Evolutionary conservation across 441 rosid species (phyloP).

Genomic region (Populus hybrid): DNA sequence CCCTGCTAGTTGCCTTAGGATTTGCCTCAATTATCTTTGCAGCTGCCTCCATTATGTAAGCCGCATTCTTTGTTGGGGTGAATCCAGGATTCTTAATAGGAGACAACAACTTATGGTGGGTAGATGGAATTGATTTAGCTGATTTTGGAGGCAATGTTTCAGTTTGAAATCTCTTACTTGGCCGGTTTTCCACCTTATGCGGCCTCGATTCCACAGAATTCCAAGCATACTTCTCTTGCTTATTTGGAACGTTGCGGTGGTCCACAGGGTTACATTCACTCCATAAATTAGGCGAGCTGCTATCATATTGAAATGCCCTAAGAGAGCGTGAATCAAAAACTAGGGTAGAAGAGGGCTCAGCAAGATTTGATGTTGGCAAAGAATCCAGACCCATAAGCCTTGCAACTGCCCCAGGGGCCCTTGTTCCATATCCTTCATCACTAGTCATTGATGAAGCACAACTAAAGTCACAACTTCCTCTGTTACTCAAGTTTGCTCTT

Average conservation of each 20-base stretch:
- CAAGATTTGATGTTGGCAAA: conserved; percentile 49
- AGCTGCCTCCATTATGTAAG: conserved; percentile 74
- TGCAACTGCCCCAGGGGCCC: conserved; percentile 87
- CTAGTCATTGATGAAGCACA: conserved; percentile 62
- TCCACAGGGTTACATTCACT: conserved; percentile 36
- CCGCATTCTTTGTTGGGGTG: conserved; percentile 46
- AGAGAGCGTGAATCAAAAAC: conserved; percentile 31
- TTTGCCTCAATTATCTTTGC: conserved; percentile 69
- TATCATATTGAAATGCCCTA: conserved; percentile 34
- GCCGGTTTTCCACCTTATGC: conserved; percentile 40
- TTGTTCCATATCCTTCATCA: conserved; percentile 59
- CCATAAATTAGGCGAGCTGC: conserved; percentile 31
- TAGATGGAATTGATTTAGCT: conserved; percentile 58
- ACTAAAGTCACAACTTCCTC: conserved; percentile 43
- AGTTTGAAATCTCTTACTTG: conserved; percentile 71
- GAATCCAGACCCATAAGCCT: conserved; percentile 94
- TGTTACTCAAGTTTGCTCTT: conserved; percentile 41
- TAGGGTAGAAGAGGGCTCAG: conserved; percentile 38
- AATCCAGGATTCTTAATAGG: conserved; percentile 70
- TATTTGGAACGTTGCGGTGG: conserved; percentile 30
- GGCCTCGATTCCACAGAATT: conserved; percentile 44
- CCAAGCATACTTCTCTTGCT: conserved; percentile 36
- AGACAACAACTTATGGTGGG: conserved; percentile 75
- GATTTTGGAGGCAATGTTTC: conserved; percentile 82
- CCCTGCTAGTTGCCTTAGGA: conserved; percentile 39